Base-by-base conservation (phyloP, 108 stramenopile genomes). In the Aureococcus anophagefferens region DNA sequence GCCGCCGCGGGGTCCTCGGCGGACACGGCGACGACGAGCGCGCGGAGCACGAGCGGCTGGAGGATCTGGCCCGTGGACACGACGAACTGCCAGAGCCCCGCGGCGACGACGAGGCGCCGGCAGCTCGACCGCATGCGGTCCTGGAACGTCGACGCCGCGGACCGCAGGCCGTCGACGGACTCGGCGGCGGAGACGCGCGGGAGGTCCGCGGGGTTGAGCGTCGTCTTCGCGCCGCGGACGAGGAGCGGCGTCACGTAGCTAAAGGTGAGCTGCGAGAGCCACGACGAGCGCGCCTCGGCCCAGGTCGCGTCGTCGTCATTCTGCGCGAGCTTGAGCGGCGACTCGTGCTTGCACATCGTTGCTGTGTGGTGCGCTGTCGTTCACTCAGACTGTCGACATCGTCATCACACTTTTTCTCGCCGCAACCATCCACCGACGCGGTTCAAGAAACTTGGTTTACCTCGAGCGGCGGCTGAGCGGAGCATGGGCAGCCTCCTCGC, bases 1-100 rank as follows among this genome's bases (percentile, higher is more conserved):
- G 78, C 67, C 0, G 69, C 64, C 71, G 75, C 64, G 17, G 69
- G 63, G 0, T 84, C 80, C 62, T 82, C 67, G 21, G 79, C 73
- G 74, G 90, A 90, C 30, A 92, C 46, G 5, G 89, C 72, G 31
- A 44, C 70, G 32, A 94, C 72, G 1, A 94, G 65, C 64, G 84
- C 68, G 68, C 88, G 82, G 0, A 94, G 86, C 35, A 88, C 71
- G 28, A 94, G 68, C 0, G 93, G 93, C 63, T 88, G 68, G 17
- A 80, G 66, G 0, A 85, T 76, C 74, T 91, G 89, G 68, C 81
- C 84, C 0, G 89, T 5, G n/a, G 88, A 86, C 4, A 85, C 80
- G 13, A 89, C 35, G 32, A 91, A 68, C 74, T 92, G 82, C 68
- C 76, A 91, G 33, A 85, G 68, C 32, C 87, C 91, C 5, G 91